Conservation (phyloP, 2,329 filamentous ascomycete species). For the Bimuria novae-zelandiae region DNA sequence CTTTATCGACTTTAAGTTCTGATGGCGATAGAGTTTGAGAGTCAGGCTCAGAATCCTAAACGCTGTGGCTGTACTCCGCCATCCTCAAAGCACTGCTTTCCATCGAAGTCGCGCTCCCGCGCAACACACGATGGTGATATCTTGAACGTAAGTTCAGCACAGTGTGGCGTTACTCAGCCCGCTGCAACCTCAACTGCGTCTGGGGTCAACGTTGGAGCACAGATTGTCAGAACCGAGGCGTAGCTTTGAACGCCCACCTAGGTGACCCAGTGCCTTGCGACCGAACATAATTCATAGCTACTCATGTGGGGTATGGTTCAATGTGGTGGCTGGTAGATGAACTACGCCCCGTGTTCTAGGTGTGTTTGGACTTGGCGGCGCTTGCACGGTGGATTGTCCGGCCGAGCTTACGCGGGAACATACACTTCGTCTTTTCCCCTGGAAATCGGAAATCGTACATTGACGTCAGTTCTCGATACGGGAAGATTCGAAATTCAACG, state of each 20-base stretch:
- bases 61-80: constrained; percentile 20
- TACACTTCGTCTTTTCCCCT: background rate
- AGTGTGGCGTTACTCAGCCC: constrained; percentile 10
- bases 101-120: background rate
- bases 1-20: constrained; percentile 3
- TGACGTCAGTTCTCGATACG: background rate
- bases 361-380: too few species aligned
- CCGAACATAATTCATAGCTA: too few species aligned
- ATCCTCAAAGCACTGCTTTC: background rate
- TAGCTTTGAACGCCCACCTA: too few species aligned
- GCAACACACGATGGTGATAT: background rate
- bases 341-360: too few species aligned
- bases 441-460: background rate
- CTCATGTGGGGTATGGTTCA: too few species aligned
- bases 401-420: constrained; percentile 11
- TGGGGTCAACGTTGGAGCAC: background rate
- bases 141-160: background rate
- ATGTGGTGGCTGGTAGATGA: too few species aligned
- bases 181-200: constrained; percentile 5
- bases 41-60: background rate
- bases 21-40: background rate
- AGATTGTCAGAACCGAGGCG: background rate
- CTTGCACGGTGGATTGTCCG: constrained; percentile 5
- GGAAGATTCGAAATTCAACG: too few species aligned
- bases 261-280: too few species aligned